Percentiles rank a stretch among this genome's conserved stretches.
These are phyloP conservation scores for Diaporthe aspalathi DNA, from an alignment of 2,329 filamentous ascomycete species.

Conservation along the genomic window DNA sequence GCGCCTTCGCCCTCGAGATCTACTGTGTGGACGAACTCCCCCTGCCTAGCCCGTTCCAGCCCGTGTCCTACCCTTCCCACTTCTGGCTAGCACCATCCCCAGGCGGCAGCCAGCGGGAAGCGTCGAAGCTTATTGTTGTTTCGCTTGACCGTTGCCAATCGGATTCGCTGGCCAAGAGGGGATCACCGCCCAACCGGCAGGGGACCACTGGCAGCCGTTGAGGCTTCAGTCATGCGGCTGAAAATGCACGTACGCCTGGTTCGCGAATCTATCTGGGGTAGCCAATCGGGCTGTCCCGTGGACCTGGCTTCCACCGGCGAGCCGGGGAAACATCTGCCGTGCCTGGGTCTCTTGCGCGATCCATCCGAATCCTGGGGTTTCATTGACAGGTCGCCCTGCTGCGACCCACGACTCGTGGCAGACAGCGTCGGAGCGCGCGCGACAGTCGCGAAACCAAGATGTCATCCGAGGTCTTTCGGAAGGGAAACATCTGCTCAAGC, in stretches of 20 bases:
- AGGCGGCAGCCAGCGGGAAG: neutral
- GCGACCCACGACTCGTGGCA: slow-evolving; percentile 1
- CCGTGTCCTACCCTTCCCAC: neutral
- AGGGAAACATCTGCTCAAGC: neutral
- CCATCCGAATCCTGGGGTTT: slow-evolving; percentile 1
- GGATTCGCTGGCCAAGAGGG: neutral
- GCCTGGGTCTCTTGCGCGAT: neutral
- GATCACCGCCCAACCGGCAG: neutral
- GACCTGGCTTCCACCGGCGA: neutral
- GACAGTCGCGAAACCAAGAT: neutral
- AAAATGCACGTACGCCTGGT: slow-evolving; percentile 2
- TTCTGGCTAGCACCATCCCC: neutral
- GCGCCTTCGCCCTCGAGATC: neutral
- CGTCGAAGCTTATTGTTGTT: slow-evolving; percentile 10
- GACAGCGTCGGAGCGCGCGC: neutral
- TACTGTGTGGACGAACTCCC: slow-evolving; percentile 14
- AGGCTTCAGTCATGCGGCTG: slow-evolving; percentile 16
- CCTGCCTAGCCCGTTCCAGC: slow-evolving; percentile 10
- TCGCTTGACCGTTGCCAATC: slow-evolving; percentile 25
- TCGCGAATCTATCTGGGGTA: slow-evolving; percentile 2
- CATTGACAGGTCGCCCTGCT: slow-evolving; percentile 22
- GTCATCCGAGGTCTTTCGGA: neutral
- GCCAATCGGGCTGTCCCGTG: slow-evolving; percentile 13
- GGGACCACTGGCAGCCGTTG: neutral
- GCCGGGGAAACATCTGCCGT: slow-evolving; percentile 9